These are phyloP conservation scores for Phytophthora sp. DNA, from an alignment of 352 stramenopile genomes.

Conservation along the genomic window DNA sequence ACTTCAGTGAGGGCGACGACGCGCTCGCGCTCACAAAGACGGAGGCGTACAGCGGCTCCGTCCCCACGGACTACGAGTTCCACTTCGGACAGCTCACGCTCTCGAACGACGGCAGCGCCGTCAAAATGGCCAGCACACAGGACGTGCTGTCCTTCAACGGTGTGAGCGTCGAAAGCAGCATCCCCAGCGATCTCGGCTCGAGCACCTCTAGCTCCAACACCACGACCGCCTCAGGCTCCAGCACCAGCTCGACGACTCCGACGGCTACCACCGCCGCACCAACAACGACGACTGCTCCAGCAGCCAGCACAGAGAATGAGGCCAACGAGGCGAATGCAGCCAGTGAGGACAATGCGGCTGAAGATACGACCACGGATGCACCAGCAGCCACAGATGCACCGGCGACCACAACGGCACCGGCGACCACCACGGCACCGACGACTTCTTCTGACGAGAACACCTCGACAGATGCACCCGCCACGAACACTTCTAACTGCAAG, in stretches of 20 bases:
- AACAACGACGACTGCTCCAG: conserved; percentile 12
- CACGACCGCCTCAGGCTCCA: conserved; percentile 18
- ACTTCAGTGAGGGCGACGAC: conserved; percentile 57
- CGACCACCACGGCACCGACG: neutral
- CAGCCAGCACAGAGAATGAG: neutral
- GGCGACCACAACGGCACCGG: neutral
- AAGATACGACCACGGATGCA: conserved; percentile 10
- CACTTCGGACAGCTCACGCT: conserved; percentile 74
- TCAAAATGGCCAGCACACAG: conserved; percentile 54
- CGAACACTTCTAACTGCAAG: conserved; percentile 33
- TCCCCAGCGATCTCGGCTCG: conserved; percentile 39
- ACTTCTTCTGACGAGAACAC: no score
- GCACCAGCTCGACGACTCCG: conserved; percentile 5
- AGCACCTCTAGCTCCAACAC: conserved; percentile 13
- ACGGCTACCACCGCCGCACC: conserved; percentile 16
- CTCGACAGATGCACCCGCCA: neutral
- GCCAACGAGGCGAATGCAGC: neutral
- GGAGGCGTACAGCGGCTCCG: conserved; percentile 28
- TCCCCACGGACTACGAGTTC: conserved; percentile 57
- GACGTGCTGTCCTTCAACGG: conserved; percentile 74
- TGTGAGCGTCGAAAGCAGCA: conserved; percentile 56
- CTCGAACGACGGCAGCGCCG: conserved; percentile 57
- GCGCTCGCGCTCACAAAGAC: conserved; percentile 49
- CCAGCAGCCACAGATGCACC: conserved; percentile 7
- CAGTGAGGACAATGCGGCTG: neutral